Evolutionary conservation across 2,329 filamentous ascomycete genomes (phyloP), one percentile per base, ranked within the genome.

Genomic region (Fusarium newnesense): DNA sequence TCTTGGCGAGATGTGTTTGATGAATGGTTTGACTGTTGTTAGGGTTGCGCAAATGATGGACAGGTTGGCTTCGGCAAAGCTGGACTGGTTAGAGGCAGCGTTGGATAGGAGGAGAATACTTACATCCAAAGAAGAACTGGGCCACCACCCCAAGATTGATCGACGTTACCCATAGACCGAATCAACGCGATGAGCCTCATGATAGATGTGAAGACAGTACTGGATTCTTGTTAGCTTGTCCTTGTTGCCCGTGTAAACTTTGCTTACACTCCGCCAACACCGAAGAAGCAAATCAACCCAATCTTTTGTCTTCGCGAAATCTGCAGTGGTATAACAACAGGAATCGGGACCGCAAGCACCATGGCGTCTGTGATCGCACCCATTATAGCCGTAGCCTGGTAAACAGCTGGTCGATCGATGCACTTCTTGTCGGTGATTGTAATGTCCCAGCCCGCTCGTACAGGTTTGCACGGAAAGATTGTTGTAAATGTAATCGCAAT

Each of bases 41-140:
- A 74, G 57, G 6, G 61, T 60, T 5, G 59, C 71, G 19, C 70
- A 73, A 7, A 74, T 73, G 8, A 66, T 67, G 6, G 71, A 73
- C 13, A 74, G 70, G 7, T 74, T 73, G 12, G 67, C 59, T 26
- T 74, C 67, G 4, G 63, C 70, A 19, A 74, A 63, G 15, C 71
- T 74, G 9, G 7, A 30, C 4, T 39, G 1, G 4, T 57, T 5
- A 60, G 28, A 26, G 46, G 10, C n/a, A 1, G 4, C 9, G 4
- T 10, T n/a, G 5, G 6, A 26, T 11, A 13, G 26, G 5, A 5
- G 10, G 37, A 26, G 8, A 26, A 6, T 8, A 60, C 61, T 56
- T 49, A 73, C 72, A 70, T 70, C 72, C 72, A 75, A 10, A 75
- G 47, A 9, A 70, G 36, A n/a, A 73, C 66, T 15, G 70, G 70